Evolutionary conservation across 495 filamentous ascomycete species (phyloP).

Genomic region (Cercophora scortea): DNA sequence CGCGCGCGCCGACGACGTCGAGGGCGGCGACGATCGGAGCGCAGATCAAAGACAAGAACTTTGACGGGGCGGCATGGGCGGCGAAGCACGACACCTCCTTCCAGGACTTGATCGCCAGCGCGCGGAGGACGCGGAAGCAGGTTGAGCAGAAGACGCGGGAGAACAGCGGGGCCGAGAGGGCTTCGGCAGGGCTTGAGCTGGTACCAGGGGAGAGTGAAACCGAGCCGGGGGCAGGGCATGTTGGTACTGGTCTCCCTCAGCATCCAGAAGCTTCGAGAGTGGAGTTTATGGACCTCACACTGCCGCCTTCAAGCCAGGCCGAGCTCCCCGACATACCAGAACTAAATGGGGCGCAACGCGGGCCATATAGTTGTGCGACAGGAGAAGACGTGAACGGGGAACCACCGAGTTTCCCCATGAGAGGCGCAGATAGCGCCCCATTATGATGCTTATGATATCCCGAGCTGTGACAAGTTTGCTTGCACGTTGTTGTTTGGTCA

Average conservation of each 20-base stretch:
- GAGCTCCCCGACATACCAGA: background rate
- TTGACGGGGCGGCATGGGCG: slow-evolving; percentile 72
- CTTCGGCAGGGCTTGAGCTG: background rate
- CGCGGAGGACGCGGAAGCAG: slow-evolving; percentile 24
- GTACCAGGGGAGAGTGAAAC: no score
- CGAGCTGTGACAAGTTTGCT: no score
- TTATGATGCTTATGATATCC: no score
- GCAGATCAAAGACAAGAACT: slow-evolving; percentile 67
- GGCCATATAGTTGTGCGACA: no score
- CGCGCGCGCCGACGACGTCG: slow-evolving; percentile 29
- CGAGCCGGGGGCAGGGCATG: no score
- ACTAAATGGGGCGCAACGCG: no score
- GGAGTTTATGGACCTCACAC: slow-evolving; percentile 7
- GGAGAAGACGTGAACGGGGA: no score
- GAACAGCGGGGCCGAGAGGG: background rate
- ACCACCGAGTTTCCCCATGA: no score
- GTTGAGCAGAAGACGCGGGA: slow-evolving; percentile 7
- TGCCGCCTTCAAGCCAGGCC: slow-evolving; percentile 4
- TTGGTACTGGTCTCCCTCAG: no score
- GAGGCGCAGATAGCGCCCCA: no score
- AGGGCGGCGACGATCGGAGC: slow-evolving; percentile 21
- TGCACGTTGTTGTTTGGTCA: no score
- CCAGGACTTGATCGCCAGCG: slow-evolving; percentile 64
- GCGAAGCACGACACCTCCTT: slow-evolving; percentile 65
- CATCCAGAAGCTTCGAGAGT: background rate